Percentiles rank a stretch among this genome's conserved stretches.
Conservation (phyloP, 768 basidiomycete species). For the Mycena galericulata region DNA sequence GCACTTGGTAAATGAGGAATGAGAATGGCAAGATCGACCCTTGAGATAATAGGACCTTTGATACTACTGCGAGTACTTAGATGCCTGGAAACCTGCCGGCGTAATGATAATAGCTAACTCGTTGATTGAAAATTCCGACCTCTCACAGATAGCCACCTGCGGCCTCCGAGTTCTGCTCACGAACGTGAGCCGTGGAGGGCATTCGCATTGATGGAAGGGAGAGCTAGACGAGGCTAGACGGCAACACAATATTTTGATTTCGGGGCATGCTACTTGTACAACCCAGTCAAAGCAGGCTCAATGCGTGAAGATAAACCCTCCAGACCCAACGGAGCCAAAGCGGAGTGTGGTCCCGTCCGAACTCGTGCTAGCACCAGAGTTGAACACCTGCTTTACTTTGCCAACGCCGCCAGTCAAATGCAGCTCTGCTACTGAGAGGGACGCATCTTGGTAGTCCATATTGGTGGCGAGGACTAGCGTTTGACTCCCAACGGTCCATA, state of each 20-base stretch:
- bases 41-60: too few species aligned
- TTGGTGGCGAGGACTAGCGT: constrained; percentile 66
- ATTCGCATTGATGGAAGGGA: too few species aligned
- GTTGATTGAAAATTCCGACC: too few species aligned
- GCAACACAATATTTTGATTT: not conserved
- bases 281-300: constrained; percentile 3
- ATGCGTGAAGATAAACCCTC: constrained; percentile 50
- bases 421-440: constrained; percentile 44
- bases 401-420: constrained; percentile 20
- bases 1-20: not conserved
- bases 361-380: constrained; percentile 38
- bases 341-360: constrained; percentile 26
- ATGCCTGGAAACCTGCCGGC: too few species aligned
- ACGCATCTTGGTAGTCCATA: constrained; percentile 54
- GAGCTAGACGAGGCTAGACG: not conserved
- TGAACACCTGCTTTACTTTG: constrained; percentile 37
- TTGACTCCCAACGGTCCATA: constrained; percentile 57
- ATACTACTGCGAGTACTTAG: too few species aligned
- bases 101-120: too few species aligned
- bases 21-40: not conserved
- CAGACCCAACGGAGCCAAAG: constrained; percentile 55
- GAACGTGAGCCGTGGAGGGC: too few species aligned
- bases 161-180: too few species aligned
- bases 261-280: not conserved
- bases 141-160: too few species aligned